Conservation (phyloP, 495 filamentous ascomycete species). For the Friedmanniomyces endolithicus region DNA sequence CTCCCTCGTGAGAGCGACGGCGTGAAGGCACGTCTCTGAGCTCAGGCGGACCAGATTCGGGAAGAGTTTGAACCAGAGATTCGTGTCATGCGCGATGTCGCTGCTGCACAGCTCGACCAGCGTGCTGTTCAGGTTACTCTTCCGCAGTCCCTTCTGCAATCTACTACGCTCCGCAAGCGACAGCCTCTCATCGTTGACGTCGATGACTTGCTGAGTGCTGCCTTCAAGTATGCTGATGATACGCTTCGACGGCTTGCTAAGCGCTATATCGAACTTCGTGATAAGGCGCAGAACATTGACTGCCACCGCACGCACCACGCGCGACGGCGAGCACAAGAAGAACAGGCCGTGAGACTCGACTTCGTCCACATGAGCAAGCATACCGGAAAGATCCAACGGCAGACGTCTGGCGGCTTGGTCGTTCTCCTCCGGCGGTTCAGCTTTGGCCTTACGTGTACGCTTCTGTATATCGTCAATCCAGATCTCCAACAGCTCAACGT, state of each 20-base stretch:
- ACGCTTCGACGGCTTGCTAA: constrained; percentile 59
- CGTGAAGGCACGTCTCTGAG: constrained; percentile 80
- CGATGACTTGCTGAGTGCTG: constrained; percentile 76
- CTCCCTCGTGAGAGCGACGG: constrained; percentile 78
- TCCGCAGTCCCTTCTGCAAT: constrained; percentile 78
- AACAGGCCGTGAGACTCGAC: constrained; percentile 97
- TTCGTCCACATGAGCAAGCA: constrained; percentile 87
- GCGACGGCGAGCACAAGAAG: constrained; percentile 91
- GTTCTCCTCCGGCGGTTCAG: constrained; percentile 48
- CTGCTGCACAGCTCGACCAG: constrained; percentile 90
- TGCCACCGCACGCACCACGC: constrained; percentile 75
- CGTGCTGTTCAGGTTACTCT: constrained; percentile 70
- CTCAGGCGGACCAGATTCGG: constrained; percentile 87
- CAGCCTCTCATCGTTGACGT: constrained; percentile 82
- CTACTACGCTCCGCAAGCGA: constrained; percentile 87
- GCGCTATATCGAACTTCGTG: constrained; percentile 81
- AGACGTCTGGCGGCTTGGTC: constrained; percentile 46
- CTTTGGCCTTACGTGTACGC: constrained; percentile 62
- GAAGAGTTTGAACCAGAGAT: constrained; percentile 94
- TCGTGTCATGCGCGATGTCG: constrained; percentile 87
- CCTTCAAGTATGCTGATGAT: constrained; percentile 88
- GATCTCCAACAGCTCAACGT: constrained; percentile 84
- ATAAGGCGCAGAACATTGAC: constrained; percentile 85
- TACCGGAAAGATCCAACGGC: constrained; percentile 73
- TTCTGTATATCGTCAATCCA: constrained; percentile 94